These are phyloP conservation scores for Saccharum spontaneum DNA, from an alignment of 176 grass and related monocot genomes.

Conservation along the genomic window DNA sequence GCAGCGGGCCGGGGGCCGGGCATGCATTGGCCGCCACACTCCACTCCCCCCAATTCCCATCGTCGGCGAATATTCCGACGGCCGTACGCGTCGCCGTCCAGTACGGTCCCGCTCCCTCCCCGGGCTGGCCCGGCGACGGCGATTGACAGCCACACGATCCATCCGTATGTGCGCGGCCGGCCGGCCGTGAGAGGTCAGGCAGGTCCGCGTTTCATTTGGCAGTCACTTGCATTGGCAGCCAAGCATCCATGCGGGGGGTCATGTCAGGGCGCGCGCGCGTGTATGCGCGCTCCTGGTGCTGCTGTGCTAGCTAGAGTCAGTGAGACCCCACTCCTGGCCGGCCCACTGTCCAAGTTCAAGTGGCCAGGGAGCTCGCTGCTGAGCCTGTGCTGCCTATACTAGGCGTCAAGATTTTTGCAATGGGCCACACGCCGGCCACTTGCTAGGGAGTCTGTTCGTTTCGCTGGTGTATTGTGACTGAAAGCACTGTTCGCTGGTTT, in stretches of 20 bases:
- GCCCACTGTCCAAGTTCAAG: not conserved
- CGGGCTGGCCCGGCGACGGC: not conserved
- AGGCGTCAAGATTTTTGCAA: not conserved
- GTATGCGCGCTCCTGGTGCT: too few species aligned
- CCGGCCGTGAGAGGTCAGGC: not conserved
- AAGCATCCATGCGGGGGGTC: not conserved
- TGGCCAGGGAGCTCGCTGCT: not conserved
- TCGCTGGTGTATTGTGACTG: too few species aligned
- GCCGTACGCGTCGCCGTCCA: constrained; percentile 1
- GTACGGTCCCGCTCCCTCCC: not conserved
- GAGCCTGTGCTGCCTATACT: too few species aligned
- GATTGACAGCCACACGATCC: constrained; percentile 35
- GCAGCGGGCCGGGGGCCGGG: too few species aligned
- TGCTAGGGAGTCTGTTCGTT: not conserved
- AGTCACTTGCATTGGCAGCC: not conserved
- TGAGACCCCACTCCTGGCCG: not conserved
- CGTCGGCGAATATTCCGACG: constrained; percentile 29
- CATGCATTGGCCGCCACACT: not conserved
- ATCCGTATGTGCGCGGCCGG: not conserved
- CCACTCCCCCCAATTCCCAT: not conserved
- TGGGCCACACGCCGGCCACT: not conserved
- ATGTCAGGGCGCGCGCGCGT: too few species aligned
- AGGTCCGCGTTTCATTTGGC: not conserved
- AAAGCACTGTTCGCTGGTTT: too few species aligned
- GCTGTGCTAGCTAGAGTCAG: too few species aligned